Base-by-base conservation (phyloP, 176 grass and related monocot genomes). In the Triticum dicoccoides region DNA sequence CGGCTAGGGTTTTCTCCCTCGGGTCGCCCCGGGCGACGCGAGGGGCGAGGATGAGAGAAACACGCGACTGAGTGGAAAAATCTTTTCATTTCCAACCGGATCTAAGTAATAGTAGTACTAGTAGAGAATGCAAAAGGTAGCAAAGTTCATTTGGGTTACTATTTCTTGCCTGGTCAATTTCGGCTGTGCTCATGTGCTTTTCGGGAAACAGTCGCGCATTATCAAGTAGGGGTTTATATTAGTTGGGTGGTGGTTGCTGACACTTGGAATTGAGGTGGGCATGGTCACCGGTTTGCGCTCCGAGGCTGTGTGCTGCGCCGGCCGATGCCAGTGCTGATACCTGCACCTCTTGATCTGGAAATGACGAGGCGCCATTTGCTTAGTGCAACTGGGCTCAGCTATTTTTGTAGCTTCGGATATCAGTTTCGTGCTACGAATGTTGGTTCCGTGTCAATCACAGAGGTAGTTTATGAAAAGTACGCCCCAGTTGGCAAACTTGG, bases 191-290 rank as follows among this genome's bases (percentile, higher is more conserved):
- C 61, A 1, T 44, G 12, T 62, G 17, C 61, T 61, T 8, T 9
- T 24, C 71, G 37, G 24, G 8, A 84, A 80, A 45, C 33, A 41
- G 32, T 8, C 32, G 8, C 30, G 39, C n/a, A 5, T 73, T 65
- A 29, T 17, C 14, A 52, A 5, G 1, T 14, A 15, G n/a, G n/a
- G 24, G 10, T 65, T 39, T 17, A 6, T 27, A 6, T 27, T 29
- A 4, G 2, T 65, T 29, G 18, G 34, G 6, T 62, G 54, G 54
- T 61, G 18, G 18, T 35, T 59, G 51, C 17, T 1, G 5, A 54
- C 10, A 14, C 74, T 59, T 41, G n/a, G 59, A 64, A 64, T 11
- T 10, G n/a, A 64, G 78, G 86, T 62, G 86, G 63, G 35, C 86
- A 2, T 3, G 64, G 62, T 33, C 47, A 8, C 54, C 44, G n/a